phyloP scores from a whole-genome alignment of 495 filamentous ascomycete genomes.

The Pseudotulostoma volvatum region DNA sequence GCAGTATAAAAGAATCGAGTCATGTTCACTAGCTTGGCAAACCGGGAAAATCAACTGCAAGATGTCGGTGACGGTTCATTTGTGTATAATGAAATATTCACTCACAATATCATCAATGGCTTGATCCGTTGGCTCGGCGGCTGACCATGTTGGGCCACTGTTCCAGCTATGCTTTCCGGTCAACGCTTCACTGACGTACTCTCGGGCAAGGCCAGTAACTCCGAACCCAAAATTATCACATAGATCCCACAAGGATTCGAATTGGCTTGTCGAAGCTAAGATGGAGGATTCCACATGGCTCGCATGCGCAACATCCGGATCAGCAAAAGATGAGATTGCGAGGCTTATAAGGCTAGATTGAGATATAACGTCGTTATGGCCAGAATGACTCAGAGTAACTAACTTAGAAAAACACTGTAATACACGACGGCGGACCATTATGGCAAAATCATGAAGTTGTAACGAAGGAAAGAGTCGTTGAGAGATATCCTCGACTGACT shows the following conservation, averaged over 20 bases:
- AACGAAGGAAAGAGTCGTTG: constrained; percentile 74
- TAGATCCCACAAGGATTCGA: constrained; percentile 89
- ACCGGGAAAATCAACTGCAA: constrained; percentile 49
- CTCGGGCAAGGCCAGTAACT: constrained; percentile 66
- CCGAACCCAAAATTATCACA: constrained; percentile 91
- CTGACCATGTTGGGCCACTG: constrained; percentile 40
- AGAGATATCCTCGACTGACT: constrained; percentile 72
- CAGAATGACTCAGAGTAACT: constrained; percentile 66
- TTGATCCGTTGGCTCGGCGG: constrained; percentile 46
- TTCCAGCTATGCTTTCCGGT: constrained; percentile 51
- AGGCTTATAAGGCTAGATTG: constrained; percentile 91
- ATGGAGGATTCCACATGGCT: constrained; percentile 83
- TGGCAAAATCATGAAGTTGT: constrained; percentile 77
- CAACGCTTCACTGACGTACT: constrained; percentile 54
- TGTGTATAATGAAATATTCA: constrained; percentile 4
- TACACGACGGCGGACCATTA: constrained; percentile 86
- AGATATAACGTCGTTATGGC: constrained; percentile 64
- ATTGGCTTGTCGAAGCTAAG: constrained; percentile 73
- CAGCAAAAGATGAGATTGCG: constrained; percentile 80
- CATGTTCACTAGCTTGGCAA: constrained; percentile 72
- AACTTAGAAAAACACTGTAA: constrained; percentile 89
- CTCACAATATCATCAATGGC: constrained; percentile 51
- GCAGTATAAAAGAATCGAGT: constrained; percentile 69
- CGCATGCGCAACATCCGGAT: constrained; percentile 73
- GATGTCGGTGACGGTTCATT: constrained; percentile 3